Percentiles rank a stretch among this genome's conserved stretches.
phyloP scores from a whole-genome alignment of 2,329 filamentous ascomycete genomes.

The Gremmenia infestans region DNA sequence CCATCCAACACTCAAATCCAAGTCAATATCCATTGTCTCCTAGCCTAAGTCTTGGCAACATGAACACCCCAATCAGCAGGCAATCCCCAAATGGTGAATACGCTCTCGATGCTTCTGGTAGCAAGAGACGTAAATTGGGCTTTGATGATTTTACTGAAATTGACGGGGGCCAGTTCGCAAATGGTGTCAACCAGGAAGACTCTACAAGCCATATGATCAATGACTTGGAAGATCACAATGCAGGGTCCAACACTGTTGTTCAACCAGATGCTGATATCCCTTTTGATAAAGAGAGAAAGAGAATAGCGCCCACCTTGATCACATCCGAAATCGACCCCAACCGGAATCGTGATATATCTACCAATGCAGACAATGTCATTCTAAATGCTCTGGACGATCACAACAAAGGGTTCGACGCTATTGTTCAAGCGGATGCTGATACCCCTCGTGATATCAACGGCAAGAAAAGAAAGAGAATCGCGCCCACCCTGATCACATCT shows the following conservation, averaged over 20 bases:
- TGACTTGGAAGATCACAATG: background rate
- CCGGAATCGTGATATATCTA: conserved; percentile 21
- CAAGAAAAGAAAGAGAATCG: conserved; percentile 32
- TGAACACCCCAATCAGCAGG: background rate
- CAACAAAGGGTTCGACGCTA: background rate
- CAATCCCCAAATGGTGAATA: background rate
- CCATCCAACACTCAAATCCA: background rate
- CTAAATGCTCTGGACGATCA: background rate
- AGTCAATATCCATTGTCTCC: background rate
- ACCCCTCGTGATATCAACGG: conserved; percentile 4
- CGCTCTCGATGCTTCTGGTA: conserved; percentile 24
- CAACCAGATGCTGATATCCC: background rate
- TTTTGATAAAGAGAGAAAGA: conserved; percentile 28
- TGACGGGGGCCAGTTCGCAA: background rate
- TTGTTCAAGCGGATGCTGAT: background rate
- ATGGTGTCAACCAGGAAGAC: background rate
- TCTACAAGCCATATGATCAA: background rate
- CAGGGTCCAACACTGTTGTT: no score
- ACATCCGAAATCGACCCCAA: conserved; percentile 20
- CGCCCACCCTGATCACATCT: conserved; percentile 26
- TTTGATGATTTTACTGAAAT: conserved; percentile 15
- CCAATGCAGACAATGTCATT: conserved; percentile 16
- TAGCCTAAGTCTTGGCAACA: background rate
- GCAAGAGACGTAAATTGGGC: conserved; percentile 24
- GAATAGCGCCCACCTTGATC: conserved; percentile 30